Evolutionary conservation across 2,329 filamentous ascomycete genomes (phyloP).

Genomic region (Aspergillus cejpii): DNA sequence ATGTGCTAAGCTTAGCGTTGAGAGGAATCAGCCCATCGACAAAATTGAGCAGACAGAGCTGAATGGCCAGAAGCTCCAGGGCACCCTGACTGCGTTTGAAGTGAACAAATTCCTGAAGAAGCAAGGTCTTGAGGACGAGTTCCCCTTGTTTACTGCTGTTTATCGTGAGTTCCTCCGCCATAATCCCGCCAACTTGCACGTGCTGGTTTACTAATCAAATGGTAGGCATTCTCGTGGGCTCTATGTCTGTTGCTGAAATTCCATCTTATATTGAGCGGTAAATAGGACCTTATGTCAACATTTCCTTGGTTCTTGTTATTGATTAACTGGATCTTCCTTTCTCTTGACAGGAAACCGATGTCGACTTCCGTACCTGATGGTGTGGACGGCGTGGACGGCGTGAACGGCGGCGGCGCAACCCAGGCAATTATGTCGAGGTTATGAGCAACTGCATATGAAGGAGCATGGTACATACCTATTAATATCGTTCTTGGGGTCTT

Average conservation of each 20-base stretch:
- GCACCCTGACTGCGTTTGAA: conserved; percentile 83
- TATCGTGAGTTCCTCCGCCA: conserved; percentile 46
- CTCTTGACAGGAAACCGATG: conserved; percentile 16
- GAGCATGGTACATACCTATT: neutral
- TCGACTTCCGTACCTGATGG: conserved; percentile 6
- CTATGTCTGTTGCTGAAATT: conserved; percentile 71
- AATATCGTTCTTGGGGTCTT: neutral
- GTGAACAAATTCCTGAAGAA: conserved; percentile 83
- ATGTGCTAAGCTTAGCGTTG: conserved; percentile 80
- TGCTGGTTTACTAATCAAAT: conserved; percentile 16
- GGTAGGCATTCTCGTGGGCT: conserved; percentile 66
- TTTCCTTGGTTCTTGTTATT: conserved; percentile 12
- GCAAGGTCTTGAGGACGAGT: conserved; percentile 70
- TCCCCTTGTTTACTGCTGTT: conserved; percentile 88
- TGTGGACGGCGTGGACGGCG: conserved; percentile 6
- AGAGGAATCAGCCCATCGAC: conserved; percentile 69
- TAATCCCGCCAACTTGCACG: conserved; percentile 3
- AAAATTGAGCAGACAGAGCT: conserved; percentile 85
- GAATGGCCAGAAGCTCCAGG: conserved; percentile 95
- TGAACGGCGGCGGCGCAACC: conserved; percentile 9
- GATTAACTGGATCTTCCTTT: conserved; percentile 13
- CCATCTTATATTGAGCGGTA: conserved; percentile 57
- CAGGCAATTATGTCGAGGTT: conserved; percentile 14
- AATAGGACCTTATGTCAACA: conserved; percentile 18
- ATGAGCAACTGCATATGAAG: conserved; percentile 5